These are phyloP conservation scores for Nelumbo lutea DNA, from an alignment of 164 flowering plant genomes.

Conservation along the genomic window DNA sequence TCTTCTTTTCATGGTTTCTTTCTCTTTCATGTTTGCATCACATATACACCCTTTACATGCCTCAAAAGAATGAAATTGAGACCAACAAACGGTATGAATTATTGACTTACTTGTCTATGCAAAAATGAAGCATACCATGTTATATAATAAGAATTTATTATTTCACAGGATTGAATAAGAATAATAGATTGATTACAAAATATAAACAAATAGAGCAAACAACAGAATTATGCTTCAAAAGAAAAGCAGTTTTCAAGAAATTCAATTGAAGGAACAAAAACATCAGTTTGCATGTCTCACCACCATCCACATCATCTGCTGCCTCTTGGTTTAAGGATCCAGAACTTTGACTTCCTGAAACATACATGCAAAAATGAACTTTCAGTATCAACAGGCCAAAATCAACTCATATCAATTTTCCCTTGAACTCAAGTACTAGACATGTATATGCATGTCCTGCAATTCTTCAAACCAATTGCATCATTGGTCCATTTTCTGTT, in stretches of 20 bases:
- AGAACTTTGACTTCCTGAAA: constrained; percentile 50
- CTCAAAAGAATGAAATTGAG: not conserved
- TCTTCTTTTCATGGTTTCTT: too few species aligned
- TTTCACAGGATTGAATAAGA: not conserved
- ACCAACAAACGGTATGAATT: too few species aligned
- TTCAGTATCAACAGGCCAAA: not conserved
- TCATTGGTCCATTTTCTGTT: not conserved
- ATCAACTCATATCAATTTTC: not conserved
- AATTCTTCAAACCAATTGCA: not conserved
- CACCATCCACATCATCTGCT: constrained; percentile 58
- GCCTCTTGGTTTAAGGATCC: constrained; percentile 25
- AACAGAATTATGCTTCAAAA: not conserved
- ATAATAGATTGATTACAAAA: not conserved
- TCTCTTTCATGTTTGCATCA: too few species aligned
- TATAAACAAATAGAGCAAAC: not conserved
- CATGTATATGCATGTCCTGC: not conserved
- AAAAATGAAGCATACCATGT: too few species aligned
- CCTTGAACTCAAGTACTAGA: not conserved
- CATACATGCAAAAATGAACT: constrained; percentile 1
- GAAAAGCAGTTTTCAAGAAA: constrained; percentile 2
- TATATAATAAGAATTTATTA: too few species aligned
- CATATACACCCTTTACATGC: not conserved
- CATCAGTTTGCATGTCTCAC: constrained; percentile 33
- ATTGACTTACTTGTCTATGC: too few species aligned
- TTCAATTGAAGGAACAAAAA: not conserved